Conservation (phyloP, 2,329 filamentous ascomycete species). For the Colletotrichum sp. region DNA sequence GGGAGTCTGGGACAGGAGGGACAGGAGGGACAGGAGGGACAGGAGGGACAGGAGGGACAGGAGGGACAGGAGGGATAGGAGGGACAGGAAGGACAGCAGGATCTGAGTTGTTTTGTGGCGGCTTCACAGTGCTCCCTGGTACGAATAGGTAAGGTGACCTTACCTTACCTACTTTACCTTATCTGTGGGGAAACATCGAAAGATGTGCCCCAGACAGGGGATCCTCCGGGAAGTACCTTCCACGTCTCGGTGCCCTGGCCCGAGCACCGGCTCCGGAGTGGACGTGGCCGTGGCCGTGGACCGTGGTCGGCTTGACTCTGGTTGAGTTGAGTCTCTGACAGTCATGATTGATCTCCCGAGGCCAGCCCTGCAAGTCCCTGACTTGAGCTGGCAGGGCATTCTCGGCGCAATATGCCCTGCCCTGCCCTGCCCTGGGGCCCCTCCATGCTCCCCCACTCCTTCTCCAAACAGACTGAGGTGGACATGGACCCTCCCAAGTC, state of each 20-base stretch:
- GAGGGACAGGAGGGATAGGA: too few species aligned
- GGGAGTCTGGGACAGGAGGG: too few species aligned
- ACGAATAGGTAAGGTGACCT: not conserved
- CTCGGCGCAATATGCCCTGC: not conserved
- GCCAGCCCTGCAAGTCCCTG: not conserved
- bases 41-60: too few species aligned
- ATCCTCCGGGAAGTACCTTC: not conserved
- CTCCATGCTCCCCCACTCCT: not conserved
- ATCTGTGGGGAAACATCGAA: conserved; percentile 21
- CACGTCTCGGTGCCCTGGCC: not conserved
- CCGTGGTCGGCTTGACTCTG: not conserved
- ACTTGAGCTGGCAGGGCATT: not conserved
- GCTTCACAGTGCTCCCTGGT: too few species aligned
- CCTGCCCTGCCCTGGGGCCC: too few species aligned
- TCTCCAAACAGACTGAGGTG: not conserved
- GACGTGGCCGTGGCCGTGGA: not conserved
- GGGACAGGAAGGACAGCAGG: too few species aligned
- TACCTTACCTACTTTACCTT: conserved; percentile 5
- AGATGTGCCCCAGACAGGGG: conserved; percentile 5
- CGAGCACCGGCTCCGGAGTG: not conserved
- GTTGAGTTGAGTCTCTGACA: not conserved
- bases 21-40: too few species aligned
- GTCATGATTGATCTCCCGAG: too few species aligned
- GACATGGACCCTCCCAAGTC: not conserved
- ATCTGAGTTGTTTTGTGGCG: too few species aligned